Evolutionary conservation across 1,139 yeast genomes (phyloP), one percentile per base, ranked within the genome.

Genomic region (Candida dubliniensis): DNA sequence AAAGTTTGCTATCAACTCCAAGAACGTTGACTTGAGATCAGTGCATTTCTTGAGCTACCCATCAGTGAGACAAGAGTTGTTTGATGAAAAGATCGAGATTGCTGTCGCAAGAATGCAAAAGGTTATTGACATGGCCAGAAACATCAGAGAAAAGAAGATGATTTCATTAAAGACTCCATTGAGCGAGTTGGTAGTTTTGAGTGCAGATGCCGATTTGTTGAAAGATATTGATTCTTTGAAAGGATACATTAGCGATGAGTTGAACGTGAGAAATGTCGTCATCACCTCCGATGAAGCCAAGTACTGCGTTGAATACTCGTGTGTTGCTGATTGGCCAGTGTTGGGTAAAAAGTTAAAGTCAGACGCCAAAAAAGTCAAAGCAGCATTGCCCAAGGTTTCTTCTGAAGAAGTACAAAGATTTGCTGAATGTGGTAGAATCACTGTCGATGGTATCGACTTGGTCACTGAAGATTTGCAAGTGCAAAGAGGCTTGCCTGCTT

Each of bases 301-400:
- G 61, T 91, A 90, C 61, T 95, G 93, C 57, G 98, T 95, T 50
- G 87, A 85, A 61, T 93, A 91, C 74, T 81, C 80, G 50, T 97
- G 93, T 40, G 95, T 87, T 64, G 99, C 99, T 38, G 99, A 95
- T 72, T 95, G 99, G 99, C 96, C 98, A 43, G 89, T 90, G 13
- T 79, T 95, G 55, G 99, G 99, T 71, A 93, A 93, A 79, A 93
- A 93, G 69, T 81, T 95, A 67, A 91, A 91, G 81, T 84, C 84
- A 64, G 98, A 91, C 60, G 95, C 88, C 53, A 89, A 87, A 73
- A 86, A 81, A 66, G 99, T 95, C 49, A 93, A 93, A 77, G 95
- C 85, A 61, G 98, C 95, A 24, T 78, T 95, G 56, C 97, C 98
- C 52, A 64, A 64, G 14, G 80, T 95, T 43, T 68, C 93, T 27